Percentiles rank a stretch among this genome's conserved stretches.
Evolutionary conservation across 768 basidiomycete species (phyloP).

Genomic region (Boletus tomentosulus): DNA sequence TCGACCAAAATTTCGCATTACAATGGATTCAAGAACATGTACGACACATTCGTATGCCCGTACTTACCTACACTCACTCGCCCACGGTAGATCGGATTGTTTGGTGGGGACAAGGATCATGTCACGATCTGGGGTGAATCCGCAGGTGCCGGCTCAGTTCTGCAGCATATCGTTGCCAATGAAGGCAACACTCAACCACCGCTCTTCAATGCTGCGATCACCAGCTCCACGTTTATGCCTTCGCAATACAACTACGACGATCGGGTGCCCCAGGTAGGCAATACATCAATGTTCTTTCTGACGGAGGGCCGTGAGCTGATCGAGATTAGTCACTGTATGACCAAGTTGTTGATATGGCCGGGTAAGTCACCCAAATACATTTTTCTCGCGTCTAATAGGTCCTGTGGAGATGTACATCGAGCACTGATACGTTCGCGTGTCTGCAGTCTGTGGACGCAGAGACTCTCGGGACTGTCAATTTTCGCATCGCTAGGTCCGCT

Average conservation of each 20-base stretch:
- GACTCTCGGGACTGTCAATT: conserved; percentile 33
- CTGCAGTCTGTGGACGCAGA: conserved; percentile 33
- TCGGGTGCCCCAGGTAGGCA: conserved; percentile 25
- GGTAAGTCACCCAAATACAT: conserved; percentile 9
- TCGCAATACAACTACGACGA: conserved; percentile 34
- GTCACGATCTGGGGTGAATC: conserved; percentile 40
- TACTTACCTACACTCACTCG: not conserved
- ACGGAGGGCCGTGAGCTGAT: too few relatives aligned
- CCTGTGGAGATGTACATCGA: conserved; percentile 29
- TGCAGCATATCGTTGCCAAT: conserved; percentile 33
- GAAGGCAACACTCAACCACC: conserved; percentile 31
- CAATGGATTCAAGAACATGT: conserved; percentile 36
- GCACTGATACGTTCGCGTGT: conserved; percentile 36
- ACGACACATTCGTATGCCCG: not conserved
- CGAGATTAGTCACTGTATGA: conserved; percentile 19
- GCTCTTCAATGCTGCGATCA: conserved; percentile 31
- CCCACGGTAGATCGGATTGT: conserved; percentile 25
- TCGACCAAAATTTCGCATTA: conserved; percentile 35
- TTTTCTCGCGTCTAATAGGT: conserved; percentile 3
- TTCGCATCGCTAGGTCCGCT: conserved; percentile 25
- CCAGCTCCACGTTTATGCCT: conserved; percentile 31
- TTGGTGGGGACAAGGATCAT: conserved; percentile 31
- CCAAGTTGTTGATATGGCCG: conserved; percentile 5
- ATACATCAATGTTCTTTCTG: not conserved
- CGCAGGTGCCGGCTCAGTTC: conserved; percentile 32